A percentile compares a stretch with the other conserved stretches of the same genome.
Evolutionary conservation across 164 flowering plant genomes (phyloP).

Genomic region (Malania oleifera): DNA sequence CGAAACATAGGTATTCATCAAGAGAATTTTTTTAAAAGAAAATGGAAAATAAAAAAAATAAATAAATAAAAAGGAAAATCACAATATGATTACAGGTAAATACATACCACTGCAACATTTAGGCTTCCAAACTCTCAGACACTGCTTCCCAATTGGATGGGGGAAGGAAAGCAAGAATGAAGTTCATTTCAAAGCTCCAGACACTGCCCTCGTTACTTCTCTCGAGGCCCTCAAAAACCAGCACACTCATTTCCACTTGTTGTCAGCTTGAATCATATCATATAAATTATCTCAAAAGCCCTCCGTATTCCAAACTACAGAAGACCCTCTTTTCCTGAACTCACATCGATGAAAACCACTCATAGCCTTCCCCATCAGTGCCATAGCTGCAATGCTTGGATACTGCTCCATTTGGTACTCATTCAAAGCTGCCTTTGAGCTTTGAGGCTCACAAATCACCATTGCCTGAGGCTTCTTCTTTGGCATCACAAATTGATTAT

Average conservation of each 20-base stretch:
- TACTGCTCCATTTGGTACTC: conserved; percentile 48
- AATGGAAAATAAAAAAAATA: not conserved
- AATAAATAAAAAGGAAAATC: too few species aligned
- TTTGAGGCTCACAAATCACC: conserved; percentile 38
- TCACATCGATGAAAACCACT: conserved; percentile 49
- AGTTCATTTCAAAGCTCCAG: not conserved
- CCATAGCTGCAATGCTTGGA: conserved; percentile 91
- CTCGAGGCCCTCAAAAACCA: too few species aligned
- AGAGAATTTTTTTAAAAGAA: not conserved
- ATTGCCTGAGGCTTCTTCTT: conserved; percentile 20
- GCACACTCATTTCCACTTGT: too few species aligned
- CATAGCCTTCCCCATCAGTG: conserved; percentile 83
- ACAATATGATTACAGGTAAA: too few species aligned
- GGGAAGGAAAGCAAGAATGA: too few species aligned
- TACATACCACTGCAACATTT: conserved; percentile 15
- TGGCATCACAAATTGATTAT: conserved; percentile 8
- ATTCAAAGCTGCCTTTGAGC: conserved; percentile 26
- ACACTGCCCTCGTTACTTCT: too few species aligned
- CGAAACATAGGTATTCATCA: too few species aligned
- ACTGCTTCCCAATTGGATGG: too few species aligned
- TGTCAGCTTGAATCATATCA: not conserved
- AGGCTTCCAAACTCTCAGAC: too few species aligned
- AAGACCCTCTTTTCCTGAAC: conserved; percentile 51
- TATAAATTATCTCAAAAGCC: conserved; percentile 11
- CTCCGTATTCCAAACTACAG: conserved; percentile 58